Conservation (phyloP, 108 stramenopile species). For the Nitzschia sp. region DNA sequence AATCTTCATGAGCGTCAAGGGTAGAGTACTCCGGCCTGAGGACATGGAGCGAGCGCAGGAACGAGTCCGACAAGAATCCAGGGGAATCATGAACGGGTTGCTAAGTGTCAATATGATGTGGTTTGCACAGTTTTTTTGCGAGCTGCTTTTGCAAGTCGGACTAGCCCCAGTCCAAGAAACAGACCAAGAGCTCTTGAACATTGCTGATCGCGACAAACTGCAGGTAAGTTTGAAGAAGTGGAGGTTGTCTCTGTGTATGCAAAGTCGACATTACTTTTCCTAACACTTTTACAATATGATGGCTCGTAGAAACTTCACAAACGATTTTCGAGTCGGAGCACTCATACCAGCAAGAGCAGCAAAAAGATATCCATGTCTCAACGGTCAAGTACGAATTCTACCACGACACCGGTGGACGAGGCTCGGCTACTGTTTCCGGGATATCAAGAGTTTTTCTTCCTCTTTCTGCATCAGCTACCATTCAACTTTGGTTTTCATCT, state of each 20-base stretch:
- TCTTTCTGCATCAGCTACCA: conserved; percentile 70
- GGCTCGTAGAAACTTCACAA: conserved; percentile 63
- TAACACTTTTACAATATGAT: no score
- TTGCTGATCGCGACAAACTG: conserved; percentile 64
- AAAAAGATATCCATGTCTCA: conserved; percentile 38
- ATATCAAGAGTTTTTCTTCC: conserved; percentile 83
- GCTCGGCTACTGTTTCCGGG: conserved; percentile 69
- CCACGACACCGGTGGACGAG: conserved; percentile 12
- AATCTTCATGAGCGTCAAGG: conserved; percentile 62
- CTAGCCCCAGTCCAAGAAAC: conserved; percentile 73
- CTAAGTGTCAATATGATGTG: conserved; percentile 56
- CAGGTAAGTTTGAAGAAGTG: conserved; percentile 35
- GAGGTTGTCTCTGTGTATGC: not conserved
- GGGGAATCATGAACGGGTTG: conserved; percentile 46
- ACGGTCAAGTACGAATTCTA: conserved; percentile 18
- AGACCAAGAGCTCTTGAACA: conserved; percentile 69
- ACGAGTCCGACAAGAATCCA: conserved; percentile 43
- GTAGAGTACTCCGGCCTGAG: conserved; percentile 52
- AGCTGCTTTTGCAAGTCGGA: conserved; percentile 79
- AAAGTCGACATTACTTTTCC: no score
- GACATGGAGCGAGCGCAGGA: conserved; percentile 38
- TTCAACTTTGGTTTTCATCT: conserved; percentile 67
- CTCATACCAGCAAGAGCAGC: conserved; percentile 51
- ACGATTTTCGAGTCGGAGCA: conserved; percentile 49
- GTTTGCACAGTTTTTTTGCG: conserved; percentile 80